Evolutionary conservation across 1,284 basidiomycete species (phyloP), one percentile per base, ranked within the genome.

Genomic region (Leccinum fallax): DNA sequence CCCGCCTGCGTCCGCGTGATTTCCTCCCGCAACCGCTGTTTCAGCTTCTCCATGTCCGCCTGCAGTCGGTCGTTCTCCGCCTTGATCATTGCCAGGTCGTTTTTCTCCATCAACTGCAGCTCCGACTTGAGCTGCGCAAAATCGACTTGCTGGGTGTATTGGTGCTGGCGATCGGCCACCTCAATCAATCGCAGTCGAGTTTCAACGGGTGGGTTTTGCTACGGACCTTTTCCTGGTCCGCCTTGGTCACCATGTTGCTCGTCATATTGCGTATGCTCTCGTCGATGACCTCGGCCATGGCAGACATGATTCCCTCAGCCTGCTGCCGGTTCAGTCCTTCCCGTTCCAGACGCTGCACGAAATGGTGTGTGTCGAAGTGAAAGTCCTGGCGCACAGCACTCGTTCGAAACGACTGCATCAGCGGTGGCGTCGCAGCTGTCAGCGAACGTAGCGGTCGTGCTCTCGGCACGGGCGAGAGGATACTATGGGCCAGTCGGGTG

Each of bases 111-210:
- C 51, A 99, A 81, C 78, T 98, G 94, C 32, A 99, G 83, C 74
- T 98, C 97, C 16, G 95, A 97, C 79, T 98, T 98, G 67, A 97
- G 88, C 73, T 96, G 91, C 5, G 95, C 93, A 76, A 99, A 98
- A 78, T 98, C 97, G 63, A 99, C 96, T 81, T 97, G 93, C 74
- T 96, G 94, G 26, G 93, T 95, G 75, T 97, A 97, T 69, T 94
- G 92, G 75, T 94, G 90, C 94, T 95, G 10, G 65, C 46, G 28
- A 34, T 34, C 19, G 5, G 46, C 21, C 40, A 43, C 5, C 55
- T 51, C 21, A 46, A 59, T 72, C 65, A 74, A 36, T 51, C 36
- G 10, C 38, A 10, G 19, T n/a, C 32, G 10, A 9, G 24, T 24
- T 28, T 26, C 52, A 3, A 11, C 53, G 15, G 28, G 21, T 43